phyloP scores from a whole-genome alignment of 495 filamentous ascomycete genomes.

The Umbilicaria muhlenbergii region DNA sequence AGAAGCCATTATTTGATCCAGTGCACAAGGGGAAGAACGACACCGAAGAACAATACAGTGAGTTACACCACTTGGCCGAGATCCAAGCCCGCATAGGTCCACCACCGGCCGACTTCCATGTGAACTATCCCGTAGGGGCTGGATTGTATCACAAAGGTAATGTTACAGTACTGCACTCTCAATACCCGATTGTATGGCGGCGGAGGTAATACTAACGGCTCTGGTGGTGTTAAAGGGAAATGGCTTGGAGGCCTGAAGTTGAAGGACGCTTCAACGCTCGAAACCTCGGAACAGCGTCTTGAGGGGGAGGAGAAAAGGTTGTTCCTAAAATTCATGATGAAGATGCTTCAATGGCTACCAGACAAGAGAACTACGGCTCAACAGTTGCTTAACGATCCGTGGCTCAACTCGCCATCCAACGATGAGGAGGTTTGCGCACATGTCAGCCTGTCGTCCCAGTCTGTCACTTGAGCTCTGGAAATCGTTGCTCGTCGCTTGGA shows the following conservation, averaged over 20 bases:
- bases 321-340: conserved; percentile 19
- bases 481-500: too few relatives aligned
- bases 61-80: conserved; percentile 16
- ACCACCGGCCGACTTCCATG: conserved; percentile 7
- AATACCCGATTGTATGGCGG: too few relatives aligned
- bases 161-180: too few relatives aligned
- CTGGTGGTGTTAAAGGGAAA: too few relatives aligned
- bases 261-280: not conserved
- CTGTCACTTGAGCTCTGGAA: too few relatives aligned
- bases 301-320: conserved; percentile 13
- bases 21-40: not conserved
- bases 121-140: too few relatives aligned
- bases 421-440: too few relatives aligned
- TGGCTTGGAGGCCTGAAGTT: too few relatives aligned
- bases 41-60: conserved; percentile 5
- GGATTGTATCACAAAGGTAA: too few relatives aligned
- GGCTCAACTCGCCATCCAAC: conserved; percentile 8
- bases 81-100: conserved; percentile 19
- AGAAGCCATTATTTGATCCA: conserved; percentile 14
- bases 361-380: conserved; percentile 18
- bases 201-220: too few relatives aligned
- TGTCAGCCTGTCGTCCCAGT: too few relatives aligned
- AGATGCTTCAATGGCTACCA: conserved; percentile 22
- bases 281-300: conserved; percentile 11
- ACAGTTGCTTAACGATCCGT: conserved; percentile 19